These are phyloP conservation scores for Xanthoceras sorbifolium DNA, from an alignment of 345 rosid species.

Conservation along the genomic window DNA sequence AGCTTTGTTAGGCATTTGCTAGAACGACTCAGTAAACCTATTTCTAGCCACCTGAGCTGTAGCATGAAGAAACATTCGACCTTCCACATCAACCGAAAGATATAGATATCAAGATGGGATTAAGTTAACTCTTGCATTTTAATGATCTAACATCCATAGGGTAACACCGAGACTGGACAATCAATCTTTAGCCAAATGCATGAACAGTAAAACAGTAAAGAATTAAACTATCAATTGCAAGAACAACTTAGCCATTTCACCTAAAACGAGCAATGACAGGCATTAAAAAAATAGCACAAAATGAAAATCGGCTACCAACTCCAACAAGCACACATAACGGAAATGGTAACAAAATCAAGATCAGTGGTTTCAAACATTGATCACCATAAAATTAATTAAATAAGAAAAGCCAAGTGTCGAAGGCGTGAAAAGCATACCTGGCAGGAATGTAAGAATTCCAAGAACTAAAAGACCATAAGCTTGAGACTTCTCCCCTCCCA, in stretches of 20 bases:
- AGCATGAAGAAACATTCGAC: not conserved
- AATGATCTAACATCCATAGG: not conserved
- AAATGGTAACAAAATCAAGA: not conserved
- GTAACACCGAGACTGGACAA: not conserved
- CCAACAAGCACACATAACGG: not conserved
- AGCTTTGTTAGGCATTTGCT: not conserved
- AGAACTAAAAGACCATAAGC: conserved; percentile 77
- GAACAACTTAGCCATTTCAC: not conserved
- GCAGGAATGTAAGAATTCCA: conserved; percentile 80
- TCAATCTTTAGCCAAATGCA: not conserved
- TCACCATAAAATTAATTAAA: not conserved
- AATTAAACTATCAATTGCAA: not conserved
- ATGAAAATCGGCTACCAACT: not conserved
- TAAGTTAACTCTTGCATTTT: not conserved
- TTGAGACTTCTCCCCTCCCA: conserved; percentile 83
- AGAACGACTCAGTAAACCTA: not conserved
- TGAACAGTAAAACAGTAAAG: not conserved
- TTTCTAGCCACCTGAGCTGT: not conserved
- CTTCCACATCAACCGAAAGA: not conserved
- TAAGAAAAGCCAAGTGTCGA: no score
- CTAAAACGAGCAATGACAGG: not conserved
- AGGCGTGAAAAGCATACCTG: conserved; percentile 43
- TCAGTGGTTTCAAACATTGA: not conserved
- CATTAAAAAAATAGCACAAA: not conserved
- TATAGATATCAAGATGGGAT: not conserved